These are phyloP conservation scores for Rhodotorula diobovata DNA, from an alignment of 768 basidiomycete genomes.

Conservation along the genomic window DNA sequence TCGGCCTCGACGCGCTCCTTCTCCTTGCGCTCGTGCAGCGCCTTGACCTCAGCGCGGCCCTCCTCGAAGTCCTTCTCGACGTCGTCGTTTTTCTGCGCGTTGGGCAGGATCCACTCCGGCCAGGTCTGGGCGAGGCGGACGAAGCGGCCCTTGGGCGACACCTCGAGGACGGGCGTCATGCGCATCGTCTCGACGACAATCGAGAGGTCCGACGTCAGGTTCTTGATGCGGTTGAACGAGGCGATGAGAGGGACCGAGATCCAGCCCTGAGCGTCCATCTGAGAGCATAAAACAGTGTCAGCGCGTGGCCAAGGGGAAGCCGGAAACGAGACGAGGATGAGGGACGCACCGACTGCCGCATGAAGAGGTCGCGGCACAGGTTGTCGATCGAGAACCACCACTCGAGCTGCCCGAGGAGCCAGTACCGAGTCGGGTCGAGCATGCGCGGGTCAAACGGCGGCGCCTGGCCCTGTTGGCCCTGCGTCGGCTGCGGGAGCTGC, in stretches of 20 bases:
- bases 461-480: conserved; percentile 7
- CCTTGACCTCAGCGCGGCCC: not conserved
- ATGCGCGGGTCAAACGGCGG: conserved; percentile 19
- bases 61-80: conserved; percentile 28
- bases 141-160: conserved; percentile 46
- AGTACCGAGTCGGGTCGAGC: conserved; percentile 63
- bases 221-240: conserved; percentile 77
- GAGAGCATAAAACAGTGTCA: not conserved
- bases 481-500: conserved; percentile 8
- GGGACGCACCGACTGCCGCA: conserved; percentile 58
- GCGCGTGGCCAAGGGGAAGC: no score
- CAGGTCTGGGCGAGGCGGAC: conserved; percentile 61
- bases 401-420: conserved; percentile 71
- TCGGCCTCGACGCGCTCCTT: not conserved
- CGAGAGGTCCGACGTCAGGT: conserved; percentile 56
- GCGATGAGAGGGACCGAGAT: conserved; percentile 73
- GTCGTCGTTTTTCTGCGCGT: conserved; percentile 50
- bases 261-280: conserved; percentile 92
- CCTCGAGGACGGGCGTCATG: conserved; percentile 66
- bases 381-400: conserved; percentile 90
- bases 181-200: conserved; percentile 67
- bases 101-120: conserved; percentile 62
- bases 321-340: not conserved
- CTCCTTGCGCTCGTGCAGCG: conserved; percentile 1
- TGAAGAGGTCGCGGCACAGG: conserved; percentile 76